Percentiles rank a stretch among this genome's conserved stretches.
These are phyloP conservation scores for Lepiota venenata DNA, from an alignment of 768 basidiomycete genomes.

Conservation along the genomic window DNA sequence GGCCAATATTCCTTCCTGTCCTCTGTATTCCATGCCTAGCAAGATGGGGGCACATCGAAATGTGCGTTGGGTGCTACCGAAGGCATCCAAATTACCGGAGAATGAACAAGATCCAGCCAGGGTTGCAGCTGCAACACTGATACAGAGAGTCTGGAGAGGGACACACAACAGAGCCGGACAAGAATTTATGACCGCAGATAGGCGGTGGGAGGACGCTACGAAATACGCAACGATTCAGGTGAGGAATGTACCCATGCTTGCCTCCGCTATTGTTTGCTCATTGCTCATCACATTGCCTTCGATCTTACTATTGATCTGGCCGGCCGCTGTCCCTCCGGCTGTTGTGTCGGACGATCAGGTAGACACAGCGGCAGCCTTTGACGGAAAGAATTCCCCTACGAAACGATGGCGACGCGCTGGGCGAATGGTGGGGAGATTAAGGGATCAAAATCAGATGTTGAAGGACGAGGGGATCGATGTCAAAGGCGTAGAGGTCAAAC, in stretches of 20 bases:
- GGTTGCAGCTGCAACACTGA: slow-evolving; percentile 30
- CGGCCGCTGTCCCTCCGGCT: too few species aligned
- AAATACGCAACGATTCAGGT: slow-evolving; percentile 35
- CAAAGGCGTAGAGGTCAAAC: slow-evolving; percentile 35
- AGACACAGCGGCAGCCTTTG: slow-evolving; percentile 36
- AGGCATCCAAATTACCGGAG: background rate
- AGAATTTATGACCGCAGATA: slow-evolving; percentile 25
- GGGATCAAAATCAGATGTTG: slow-evolving; percentile 40
- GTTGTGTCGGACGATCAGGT: slow-evolving; percentile 22
- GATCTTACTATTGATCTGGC: too few species aligned
- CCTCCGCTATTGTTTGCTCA: background rate
- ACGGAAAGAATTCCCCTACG: slow-evolving; percentile 41
- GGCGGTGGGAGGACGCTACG: slow-evolving; percentile 37
- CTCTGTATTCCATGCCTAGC: background rate
- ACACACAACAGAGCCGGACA: slow-evolving; percentile 21
- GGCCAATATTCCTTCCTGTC: background rate
- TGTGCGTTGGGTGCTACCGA: slow-evolving; percentile 9
- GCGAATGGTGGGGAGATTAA: slow-evolving; percentile 37
- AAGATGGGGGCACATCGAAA: background rate
- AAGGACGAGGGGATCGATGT: slow-evolving; percentile 24
- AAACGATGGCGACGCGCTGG: slow-evolving; percentile 47
- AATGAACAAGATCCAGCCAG: slow-evolving; percentile 18
- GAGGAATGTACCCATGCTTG: slow-evolving; percentile 4
- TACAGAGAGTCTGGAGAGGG: slow-evolving; percentile 38
- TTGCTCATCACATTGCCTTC: background rate